Evolutionary conservation across 768 basidiomycete genomes (phyloP).

Genomic region (Piloderma croceum): DNA sequence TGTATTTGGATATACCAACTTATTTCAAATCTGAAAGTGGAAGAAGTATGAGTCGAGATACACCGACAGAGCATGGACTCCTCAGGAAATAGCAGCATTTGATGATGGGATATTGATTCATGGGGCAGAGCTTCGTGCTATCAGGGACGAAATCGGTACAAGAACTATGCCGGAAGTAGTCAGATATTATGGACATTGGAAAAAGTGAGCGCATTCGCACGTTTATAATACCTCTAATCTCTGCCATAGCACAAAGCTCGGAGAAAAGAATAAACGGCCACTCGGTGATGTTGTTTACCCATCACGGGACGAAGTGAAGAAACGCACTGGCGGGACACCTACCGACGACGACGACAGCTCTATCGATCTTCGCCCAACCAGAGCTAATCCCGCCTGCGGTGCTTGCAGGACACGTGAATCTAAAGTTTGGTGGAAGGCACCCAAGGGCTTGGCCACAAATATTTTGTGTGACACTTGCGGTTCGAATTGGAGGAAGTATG

Average conservation of each 20-base stretch:
- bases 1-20: background rate
- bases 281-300: conserved; percentile 38
- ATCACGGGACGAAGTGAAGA: conserved; percentile 16
- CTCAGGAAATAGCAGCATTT: conserved; percentile 66
- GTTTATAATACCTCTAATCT: conserved; percentile 5
- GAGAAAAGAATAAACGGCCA: conserved; percentile 60
- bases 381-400: conserved; percentile 59
- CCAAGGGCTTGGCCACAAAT: conserved; percentile 71
- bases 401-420: conserved; percentile 82
- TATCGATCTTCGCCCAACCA: conserved; percentile 52
- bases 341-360: conserved; percentile 76
- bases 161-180: conserved; percentile 74
- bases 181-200: conserved; percentile 82
- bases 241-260: conserved; percentile 50
- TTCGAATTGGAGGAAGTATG: conserved; percentile 89
- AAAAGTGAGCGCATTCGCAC: conserved; percentile 47
- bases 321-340: conserved; percentile 23
- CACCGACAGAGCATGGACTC: conserved; percentile 65
- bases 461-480: conserved; percentile 86
- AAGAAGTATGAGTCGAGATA: conserved; percentile 61
- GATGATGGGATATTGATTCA: conserved; percentile 69
- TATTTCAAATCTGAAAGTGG: conserved; percentile 46
- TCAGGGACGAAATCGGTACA: conserved; percentile 67
- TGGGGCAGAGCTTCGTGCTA: conserved; percentile 75
- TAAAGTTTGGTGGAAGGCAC: conserved; percentile 85